A percentile compares a stretch with the other conserved stretches of the same genome.
These are phyloP conservation scores for Gaeumannomyces sp. DNA, from an alignment of 2,329 filamentous ascomycete genomes.

Conservation along the genomic window DNA sequence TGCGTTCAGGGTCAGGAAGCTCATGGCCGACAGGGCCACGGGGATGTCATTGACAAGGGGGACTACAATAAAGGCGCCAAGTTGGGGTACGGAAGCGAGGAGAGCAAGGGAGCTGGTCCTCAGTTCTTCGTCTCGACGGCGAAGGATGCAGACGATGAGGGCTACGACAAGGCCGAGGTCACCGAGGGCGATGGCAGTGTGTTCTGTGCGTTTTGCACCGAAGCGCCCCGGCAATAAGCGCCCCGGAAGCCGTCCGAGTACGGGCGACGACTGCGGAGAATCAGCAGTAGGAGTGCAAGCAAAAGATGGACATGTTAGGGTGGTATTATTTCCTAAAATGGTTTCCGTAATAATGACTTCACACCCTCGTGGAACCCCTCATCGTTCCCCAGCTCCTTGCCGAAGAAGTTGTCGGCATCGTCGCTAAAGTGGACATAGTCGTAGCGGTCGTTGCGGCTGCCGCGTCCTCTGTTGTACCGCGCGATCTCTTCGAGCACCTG, in stretches of 20 bases:
- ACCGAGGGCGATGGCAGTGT: not conserved
- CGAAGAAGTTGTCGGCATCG: not conserved
- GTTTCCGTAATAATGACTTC: not conserved
- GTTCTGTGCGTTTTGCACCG: not conserved
- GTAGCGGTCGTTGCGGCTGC: not conserved
- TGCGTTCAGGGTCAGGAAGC: not conserved
- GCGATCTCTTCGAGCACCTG: not conserved
- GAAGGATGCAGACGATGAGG: slow-evolving; percentile 10
- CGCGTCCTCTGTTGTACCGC: not conserved
- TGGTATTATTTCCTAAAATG: not conserved
- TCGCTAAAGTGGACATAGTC: not conserved
- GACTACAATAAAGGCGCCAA: not conserved
- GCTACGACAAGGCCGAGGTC: not conserved
- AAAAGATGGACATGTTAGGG: not conserved
- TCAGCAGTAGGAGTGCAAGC: not conserved
- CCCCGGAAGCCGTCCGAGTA: not conserved
- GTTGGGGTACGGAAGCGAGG: not conserved
- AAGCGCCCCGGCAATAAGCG: not conserved
- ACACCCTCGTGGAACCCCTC: not conserved
- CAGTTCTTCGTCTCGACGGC: not conserved
- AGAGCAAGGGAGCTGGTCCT: not conserved
- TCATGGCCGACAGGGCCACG: not conserved
- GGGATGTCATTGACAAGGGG: not conserved
- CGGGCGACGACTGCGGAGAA: not conserved
- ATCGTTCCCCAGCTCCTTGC: not conserved